Base-by-base conservation (phyloP, 768 basidiomycete species). In the Gloeophyllum trabeum region DNA sequence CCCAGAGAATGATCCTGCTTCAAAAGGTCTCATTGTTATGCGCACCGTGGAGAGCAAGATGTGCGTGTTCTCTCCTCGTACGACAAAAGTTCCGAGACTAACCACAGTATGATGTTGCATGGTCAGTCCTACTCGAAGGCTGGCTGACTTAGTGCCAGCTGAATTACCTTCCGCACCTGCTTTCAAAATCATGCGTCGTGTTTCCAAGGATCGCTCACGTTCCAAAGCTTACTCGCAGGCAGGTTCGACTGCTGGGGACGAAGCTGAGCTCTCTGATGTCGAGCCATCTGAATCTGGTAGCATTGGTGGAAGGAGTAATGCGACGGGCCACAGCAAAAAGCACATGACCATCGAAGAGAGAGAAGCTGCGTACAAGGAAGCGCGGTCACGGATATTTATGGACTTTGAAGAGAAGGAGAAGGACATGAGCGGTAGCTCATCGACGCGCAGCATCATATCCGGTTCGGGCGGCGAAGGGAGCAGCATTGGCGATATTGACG, bases 321-420 rank as follows among this genome's bases (percentile, higher is more conserved):
- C 71, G 18, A 75, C 78, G 3, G 73, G 71, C 26, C 46, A 48
- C 38, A 66, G 73, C 46, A 86, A 81, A 64, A 79, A 82, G 54
- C 71, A 72, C 23, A 75, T 77, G 65, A 89, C 89, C 2, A 79
- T 91, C 19, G 82, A 85, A 52, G 80, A 91, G 57, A 81, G 88
- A 24, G 86, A 85, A 54, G 89, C 84, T 0, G 89, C 86, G n/a
- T 91, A 91, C 51, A 83, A 85, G 41, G 79, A 86, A 59, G 88
- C 88, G 22, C 76, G 89, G 36, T 81, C 77, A 26, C 75, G 88
- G 43, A 91, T 91, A 49, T 91, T 91, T 63, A 81, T 85, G 75
- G 80, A 63, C 48, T 86, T 88, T 49, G 72, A 85, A 55, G 82
- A 84, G 43, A 75, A 70, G 49, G 55, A 56, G 43, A 81, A 79